Evolutionary conservation across 2,329 filamentous ascomycete species (phyloP), one percentile per base, ranked within the genome.

Genomic region (Beauveria australis): DNA sequence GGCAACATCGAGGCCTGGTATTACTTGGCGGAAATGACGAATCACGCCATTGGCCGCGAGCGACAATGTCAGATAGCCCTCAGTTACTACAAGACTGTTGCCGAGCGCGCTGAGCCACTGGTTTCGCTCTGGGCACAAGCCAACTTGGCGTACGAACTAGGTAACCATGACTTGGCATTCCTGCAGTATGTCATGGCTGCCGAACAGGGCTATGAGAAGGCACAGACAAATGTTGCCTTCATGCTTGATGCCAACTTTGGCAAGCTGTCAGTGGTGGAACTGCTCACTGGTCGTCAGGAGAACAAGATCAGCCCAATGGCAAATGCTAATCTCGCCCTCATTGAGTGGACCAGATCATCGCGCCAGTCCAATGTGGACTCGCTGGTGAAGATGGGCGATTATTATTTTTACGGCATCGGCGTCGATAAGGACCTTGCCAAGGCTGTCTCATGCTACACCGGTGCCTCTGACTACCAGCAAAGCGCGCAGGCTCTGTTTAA

Each of bases 401-500:
- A 97, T 74, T 97, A 99, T 73, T 86, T 96, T 37, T 76, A 84
- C 60, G 94, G 94, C 7, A 83, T 92, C 26, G 93, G 93, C 3
- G 84, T 89, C 0, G 77, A 83, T 8, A 68, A 78, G 0, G 89
- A 95, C 65, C 77, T 89, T 19, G 87, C 92, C 67, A 96, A 96
- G 73, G 95, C 95, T 6, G 92, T 92, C 0, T 87, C 89, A 49
- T 99, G 94, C 76, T 99, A 99, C 69, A 88, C 89, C 58, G 89
- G 91, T 4, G 94, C 94, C 1, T 92, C 92, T 0, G 94, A 99
- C 70, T 92, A 89, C 62, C 87, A 93, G 66, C 89, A 92, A 70
- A 96, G 91, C 67, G 94, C 93, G 2, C 95, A 99, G 74, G 94
- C 95, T 16, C 85, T 97, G 61, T 99, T 92, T 84, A 97, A 99